phyloP scores from a whole-genome alignment of 352 stramenopile species.

The Phytophthora hibernalis region DNA sequence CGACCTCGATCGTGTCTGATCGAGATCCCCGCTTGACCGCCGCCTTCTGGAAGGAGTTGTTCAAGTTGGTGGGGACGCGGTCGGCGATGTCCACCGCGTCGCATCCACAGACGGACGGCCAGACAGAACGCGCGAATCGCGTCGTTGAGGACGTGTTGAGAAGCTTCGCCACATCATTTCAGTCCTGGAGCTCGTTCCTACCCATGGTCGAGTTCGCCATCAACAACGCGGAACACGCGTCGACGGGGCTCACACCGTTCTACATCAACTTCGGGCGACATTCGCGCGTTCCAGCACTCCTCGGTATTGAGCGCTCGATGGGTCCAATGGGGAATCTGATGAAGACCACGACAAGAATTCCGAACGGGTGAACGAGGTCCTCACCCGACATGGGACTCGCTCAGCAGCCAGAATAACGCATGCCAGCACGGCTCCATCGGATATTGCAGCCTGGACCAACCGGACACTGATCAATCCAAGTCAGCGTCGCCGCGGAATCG shows the following conservation, averaged over 20 bases:
- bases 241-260: slow-evolving; percentile 32
- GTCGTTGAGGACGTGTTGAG: slow-evolving; percentile 31
- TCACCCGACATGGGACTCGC: no score
- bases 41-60: slow-evolving; percentile 23
- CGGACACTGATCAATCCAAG: slow-evolving; percentile 3
- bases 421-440: not conserved
- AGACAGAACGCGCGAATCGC: slow-evolving; percentile 39
- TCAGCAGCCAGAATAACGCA: no score
- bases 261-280: slow-evolving; percentile 24
- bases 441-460: not conserved
- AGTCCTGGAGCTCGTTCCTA: slow-evolving; percentile 13
- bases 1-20: slow-evolving; percentile 8
- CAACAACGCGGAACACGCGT: slow-evolving; percentile 32
- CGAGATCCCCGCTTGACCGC: slow-evolving; percentile 13
- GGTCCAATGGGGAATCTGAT: no score
- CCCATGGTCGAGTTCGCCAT: slow-evolving; percentile 1
- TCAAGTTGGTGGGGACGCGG: slow-evolving; percentile 17
- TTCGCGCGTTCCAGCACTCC: slow-evolving; percentile 12
- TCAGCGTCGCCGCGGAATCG: not conserved
- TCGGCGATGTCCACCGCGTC: slow-evolving; percentile 27
- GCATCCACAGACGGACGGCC: slow-evolving; percentile 37
- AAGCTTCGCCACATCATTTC: slow-evolving; percentile 26
- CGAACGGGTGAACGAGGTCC: no score
- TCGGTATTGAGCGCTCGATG: slow-evolving; percentile 12
- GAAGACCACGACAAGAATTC: no score